A percentile compares a stretch with the other conserved stretches of the same genome.
phyloP scores from a whole-genome alignment of 106 monocot species.

The Xerophyta viscosa region DNA sequence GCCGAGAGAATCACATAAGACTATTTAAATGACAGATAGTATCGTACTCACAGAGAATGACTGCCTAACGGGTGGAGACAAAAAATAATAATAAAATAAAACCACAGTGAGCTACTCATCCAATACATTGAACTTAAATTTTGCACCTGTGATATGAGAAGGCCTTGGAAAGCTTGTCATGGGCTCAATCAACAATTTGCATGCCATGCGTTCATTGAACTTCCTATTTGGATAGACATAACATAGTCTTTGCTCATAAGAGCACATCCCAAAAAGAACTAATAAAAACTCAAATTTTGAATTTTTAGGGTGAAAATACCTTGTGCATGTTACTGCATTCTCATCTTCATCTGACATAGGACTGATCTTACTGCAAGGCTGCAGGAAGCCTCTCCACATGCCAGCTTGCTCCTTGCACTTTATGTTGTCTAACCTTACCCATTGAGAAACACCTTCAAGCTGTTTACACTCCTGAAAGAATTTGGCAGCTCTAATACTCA shows the following conservation, averaged over 20 bases:
- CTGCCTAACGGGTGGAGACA: not conserved
- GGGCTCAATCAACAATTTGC: slow-evolving; percentile 20
- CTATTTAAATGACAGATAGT: no score
- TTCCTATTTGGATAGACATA: slow-evolving; percentile 25
- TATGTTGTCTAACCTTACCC: slow-evolving; percentile 62
- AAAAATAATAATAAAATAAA: slow-evolving; percentile 1
- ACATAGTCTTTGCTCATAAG: no score
- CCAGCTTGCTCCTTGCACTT: slow-evolving; percentile 42
- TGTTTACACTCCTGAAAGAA: slow-evolving; percentile 24
- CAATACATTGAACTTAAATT: not conserved
- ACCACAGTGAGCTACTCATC: not conserved
- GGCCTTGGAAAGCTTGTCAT: slow-evolving; percentile 37
- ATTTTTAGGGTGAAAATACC: slow-evolving; percentile 36
- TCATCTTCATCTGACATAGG: slow-evolving; percentile 52
- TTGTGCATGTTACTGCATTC: slow-evolving; percentile 27
- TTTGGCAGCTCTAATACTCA: slow-evolving; percentile 28
- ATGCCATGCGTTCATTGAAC: slow-evolving; percentile 23
- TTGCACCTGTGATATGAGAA: slow-evolving; percentile 46
- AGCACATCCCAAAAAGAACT: no score
- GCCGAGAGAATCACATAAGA: no score
- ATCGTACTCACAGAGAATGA: no score
- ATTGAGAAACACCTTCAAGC: slow-evolving; percentile 19
- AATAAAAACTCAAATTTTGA: no score
- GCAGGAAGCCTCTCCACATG: slow-evolving; percentile 56
- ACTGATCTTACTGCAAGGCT: slow-evolving; percentile 30